Evolutionary conservation across 1,284 basidiomycete genomes (phyloP), one percentile per base, ranked within the genome.

Genomic region (Irpex rosettiformis): DNA sequence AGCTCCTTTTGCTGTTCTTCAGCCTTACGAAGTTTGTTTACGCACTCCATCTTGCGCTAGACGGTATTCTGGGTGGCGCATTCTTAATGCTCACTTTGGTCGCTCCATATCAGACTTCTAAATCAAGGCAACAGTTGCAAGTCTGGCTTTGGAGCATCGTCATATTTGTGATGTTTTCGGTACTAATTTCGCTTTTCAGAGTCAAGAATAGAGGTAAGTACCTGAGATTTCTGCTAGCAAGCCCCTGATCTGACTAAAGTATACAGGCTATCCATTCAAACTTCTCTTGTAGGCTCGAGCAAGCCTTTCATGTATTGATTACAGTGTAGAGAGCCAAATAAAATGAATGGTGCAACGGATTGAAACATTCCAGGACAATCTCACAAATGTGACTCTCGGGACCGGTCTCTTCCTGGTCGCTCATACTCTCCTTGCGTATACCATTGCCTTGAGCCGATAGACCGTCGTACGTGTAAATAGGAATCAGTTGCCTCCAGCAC

Each of bases 81-180:
- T 89, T 96, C 75, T 73, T 97, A 60, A 92, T 94, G 75, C 79
- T 98, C 56, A 90, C 86, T 1, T 74, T 92, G 55, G 82, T 94
- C 58, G 86, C 94, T 37, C 96, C 96, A 0, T 81, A 84, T 57
- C 89, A 96, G 71, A 73, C 80, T 43, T 92, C 92, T 18, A 83
- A 90, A 0, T 69, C 74, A 45, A 85, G 89, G 60, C 96, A 99
- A 72, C 83, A 93, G 30, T 70, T 89, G 24, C 95, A 95, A 65
- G 79, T 97, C 24, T 96, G 96, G 71, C 79, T 98, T 37, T 98
- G 94, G 94, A 85, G 87, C 1, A 84, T 79, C 1, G 86, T 98
- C 58, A 81, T 93, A 60, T 76, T 97, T 71, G 79, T 94, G 66
- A 80, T 97, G 59, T 95, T 95, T 73, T 96, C 94, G 52, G 79